Evolutionary conservation across 768 basidiomycete species (phyloP), one percentile per base, ranked within the genome.

Genomic region (Podaxis sp.): DNA sequence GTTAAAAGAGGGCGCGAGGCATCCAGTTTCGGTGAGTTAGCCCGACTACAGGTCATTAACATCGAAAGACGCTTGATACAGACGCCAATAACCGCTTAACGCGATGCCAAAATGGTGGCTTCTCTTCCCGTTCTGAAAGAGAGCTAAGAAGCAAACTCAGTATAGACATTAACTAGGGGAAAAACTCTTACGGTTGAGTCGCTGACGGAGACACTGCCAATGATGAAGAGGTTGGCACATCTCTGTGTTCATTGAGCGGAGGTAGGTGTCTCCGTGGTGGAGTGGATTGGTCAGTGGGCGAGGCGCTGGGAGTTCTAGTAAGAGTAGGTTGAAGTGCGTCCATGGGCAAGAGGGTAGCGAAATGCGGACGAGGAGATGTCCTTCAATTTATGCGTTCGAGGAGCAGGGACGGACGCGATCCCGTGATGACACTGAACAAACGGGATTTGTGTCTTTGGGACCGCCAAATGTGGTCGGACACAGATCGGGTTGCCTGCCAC

Each of bases 341-440:
- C 44, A 46, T 46, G 44, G 7, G 19, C 19, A 15, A 7, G 9
- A 17, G 15, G n/a, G 15, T 19, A n/a, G 44, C 7, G 17, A 46
- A 46, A 19, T 19, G 44, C 6, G 7, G 44, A 11, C 52, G 6
- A 33, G 26, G 52, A 12, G 26, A 24, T 28, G 7, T 54, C 15
- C 52, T 33, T 54, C 11, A 54, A 54, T 54, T 54, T 54, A 54
- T 54, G n/a, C 28, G 11, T 9, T 54, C n/a, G 28, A 54, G 28
- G 30, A 33, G n/a, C 52, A 54, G 52, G 52, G 52, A 54, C 52
- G 52, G 12, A 36, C 28, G 52, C 28, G 19, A 54, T 11, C 52
- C 33, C 52, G 52, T 54, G 52, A 54, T 33, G 28, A 9, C 33
- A 13, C n/a, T 54, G 52, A 30, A 30, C 26, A n/a, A 33, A 54